phyloP scores from a whole-genome alignment of 2,329 filamentous ascomycete genomes.

The Fusarium compactum region DNA sequence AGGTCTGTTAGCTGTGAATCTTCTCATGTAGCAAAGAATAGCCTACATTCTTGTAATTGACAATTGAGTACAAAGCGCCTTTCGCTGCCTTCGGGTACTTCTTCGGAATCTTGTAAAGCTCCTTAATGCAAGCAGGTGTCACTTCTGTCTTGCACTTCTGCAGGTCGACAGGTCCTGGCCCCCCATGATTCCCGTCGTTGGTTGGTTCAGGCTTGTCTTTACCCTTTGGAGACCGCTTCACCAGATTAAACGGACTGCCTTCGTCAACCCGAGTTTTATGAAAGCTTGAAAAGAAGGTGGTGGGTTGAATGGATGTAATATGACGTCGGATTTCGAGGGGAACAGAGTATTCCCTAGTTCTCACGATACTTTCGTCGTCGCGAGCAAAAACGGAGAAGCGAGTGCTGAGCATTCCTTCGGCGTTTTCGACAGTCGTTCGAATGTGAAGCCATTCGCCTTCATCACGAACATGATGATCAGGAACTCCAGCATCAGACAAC shows the following conservation, averaged over 20 bases:
- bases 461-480: conserved; percentile 52
- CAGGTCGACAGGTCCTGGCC: conserved; percentile 20
- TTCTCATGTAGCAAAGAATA: neutral
- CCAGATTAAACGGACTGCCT: neutral
- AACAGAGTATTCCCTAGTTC: conserved; percentile 55
- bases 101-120: conserved; percentile 58
- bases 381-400: conserved; percentile 56
- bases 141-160: conserved; percentile 53
- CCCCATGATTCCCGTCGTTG: conserved; percentile 29
- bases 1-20: conserved; percentile 11
- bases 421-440: conserved; percentile 54
- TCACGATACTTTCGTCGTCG: conserved; percentile 57
- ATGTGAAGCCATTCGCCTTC: conserved; percentile 58
- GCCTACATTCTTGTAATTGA: conserved; percentile 57
- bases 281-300: conserved; percentile 51
- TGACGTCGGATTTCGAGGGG: conserved; percentile 49
- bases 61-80: conserved; percentile 74
- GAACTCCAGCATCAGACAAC: conserved; percentile 57
- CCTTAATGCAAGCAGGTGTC: conserved; percentile 59
- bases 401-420: conserved; percentile 61
- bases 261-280: neutral
- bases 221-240: neutral
- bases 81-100: conserved; percentile 68
- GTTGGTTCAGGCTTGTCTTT: neutral
- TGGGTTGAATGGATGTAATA: conserved; percentile 63